These are phyloP conservation scores for Scheffersomyces insectosa DNA, from an alignment of 1,139 yeast species.

Conservation along the genomic window DNA sequence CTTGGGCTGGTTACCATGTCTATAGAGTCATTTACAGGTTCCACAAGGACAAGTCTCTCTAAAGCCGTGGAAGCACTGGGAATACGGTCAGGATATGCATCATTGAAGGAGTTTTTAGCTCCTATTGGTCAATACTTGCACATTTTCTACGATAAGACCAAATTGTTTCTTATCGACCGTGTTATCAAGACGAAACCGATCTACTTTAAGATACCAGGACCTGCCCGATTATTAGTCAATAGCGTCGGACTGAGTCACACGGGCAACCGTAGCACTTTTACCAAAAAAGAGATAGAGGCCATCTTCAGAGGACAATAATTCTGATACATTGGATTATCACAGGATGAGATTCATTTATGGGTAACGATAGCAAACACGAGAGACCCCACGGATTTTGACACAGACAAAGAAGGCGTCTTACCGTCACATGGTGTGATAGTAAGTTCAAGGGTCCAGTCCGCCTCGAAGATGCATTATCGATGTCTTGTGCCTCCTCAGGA, in stretches of 20 bases:
- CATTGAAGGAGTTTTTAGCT: background rate
- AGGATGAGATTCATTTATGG: no score
- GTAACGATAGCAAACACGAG: no score
- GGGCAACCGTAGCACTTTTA: slow-evolving; percentile 7
- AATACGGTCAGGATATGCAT: background rate
- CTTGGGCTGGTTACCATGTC: background rate
- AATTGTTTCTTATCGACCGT: background rate
- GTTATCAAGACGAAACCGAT: slow-evolving; percentile 8
- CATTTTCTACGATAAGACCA: background rate
- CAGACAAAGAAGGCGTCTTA: no score
- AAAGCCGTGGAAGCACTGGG: background rate
- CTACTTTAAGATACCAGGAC: slow-evolving; percentile 13
- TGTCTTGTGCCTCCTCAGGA: no score
- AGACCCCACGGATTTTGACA: no score
- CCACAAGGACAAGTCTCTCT: background rate
- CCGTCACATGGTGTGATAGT: no score
- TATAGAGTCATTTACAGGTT: background rate
- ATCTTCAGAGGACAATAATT: background rate
- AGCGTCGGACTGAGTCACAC: slow-evolving; percentile 4
- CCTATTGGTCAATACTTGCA: background rate
- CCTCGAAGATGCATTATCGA: no score
- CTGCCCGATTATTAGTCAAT: slow-evolving; percentile 14
- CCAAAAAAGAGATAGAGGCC: slow-evolving; percentile 7
- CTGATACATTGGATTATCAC: no score
- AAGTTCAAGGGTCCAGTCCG: no score